Conservation (phyloP, 352 stramenopile species). For the Plasmopara viticola region DNA sequence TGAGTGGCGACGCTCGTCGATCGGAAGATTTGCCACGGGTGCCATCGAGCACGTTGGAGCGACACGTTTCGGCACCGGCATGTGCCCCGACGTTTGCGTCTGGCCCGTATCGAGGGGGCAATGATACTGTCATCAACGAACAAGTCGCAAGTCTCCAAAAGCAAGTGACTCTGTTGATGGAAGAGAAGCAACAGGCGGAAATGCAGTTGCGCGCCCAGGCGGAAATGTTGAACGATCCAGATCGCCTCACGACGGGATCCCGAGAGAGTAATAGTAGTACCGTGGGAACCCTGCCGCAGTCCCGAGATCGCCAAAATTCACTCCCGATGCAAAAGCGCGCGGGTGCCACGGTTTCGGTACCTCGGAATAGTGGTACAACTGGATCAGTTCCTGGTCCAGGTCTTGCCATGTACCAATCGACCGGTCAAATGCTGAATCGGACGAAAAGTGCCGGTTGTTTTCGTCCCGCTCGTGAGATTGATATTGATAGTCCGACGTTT, state of each 20-base stretch:
- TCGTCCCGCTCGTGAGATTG: conserved; percentile 32
- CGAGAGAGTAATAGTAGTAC: conserved; percentile 27
- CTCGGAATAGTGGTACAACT: conserved; percentile 1
- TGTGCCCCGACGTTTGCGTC: conserved; percentile 25
- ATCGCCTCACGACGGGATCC: conserved; percentile 35
- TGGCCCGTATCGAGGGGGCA: conserved; percentile 11
- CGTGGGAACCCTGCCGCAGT: conserved; percentile 10
- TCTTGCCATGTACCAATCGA: conserved; percentile 36
- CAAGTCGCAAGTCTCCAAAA: conserved; percentile 82
- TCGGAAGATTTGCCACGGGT: conserved; percentile 50
- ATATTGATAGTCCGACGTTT: conserved; percentile 32
- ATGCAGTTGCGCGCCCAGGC: conserved; percentile 64
- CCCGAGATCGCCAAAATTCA: conserved; percentile 57
- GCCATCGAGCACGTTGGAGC: conserved; percentile 44
- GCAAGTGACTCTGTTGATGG: conserved; percentile 75
- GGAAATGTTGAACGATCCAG: conserved; percentile 48
- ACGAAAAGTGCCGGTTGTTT: conserved; percentile 40
- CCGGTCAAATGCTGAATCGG: conserved; percentile 28
- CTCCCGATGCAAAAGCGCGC: conserved; percentile 45
- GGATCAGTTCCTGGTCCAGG: conserved; percentile 14
- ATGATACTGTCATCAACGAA: conserved; percentile 58
- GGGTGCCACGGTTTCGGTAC: conserved; percentile 11
- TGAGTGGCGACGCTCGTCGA: conserved; percentile 30
- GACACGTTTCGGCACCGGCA: conserved; percentile 68
- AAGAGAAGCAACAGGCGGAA: conserved; percentile 80